Conservation (phyloP, 305 asterid species). For the Fraxinus dipetala region DNA sequence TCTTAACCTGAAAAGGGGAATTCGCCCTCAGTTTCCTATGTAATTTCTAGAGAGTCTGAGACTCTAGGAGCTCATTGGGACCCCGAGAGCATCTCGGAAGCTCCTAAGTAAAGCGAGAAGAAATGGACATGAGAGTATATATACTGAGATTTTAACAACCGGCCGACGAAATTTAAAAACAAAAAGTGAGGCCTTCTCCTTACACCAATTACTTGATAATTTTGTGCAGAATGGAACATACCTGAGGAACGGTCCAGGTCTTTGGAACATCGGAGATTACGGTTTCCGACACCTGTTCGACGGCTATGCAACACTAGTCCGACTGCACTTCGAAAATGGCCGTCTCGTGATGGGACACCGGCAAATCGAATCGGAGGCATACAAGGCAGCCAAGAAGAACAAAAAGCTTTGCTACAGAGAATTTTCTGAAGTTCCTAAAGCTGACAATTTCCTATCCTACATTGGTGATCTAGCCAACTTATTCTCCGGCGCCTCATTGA, state of each 20-base stretch:
- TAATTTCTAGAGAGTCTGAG: neutral
- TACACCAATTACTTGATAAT: neutral
- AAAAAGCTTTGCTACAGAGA: slow-evolving; percentile 75
- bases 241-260: slow-evolving; percentile 91
- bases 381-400: slow-evolving; percentile 63
- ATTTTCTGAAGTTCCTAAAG: slow-evolving; percentile 79
- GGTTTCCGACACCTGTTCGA: slow-evolving; percentile 89
- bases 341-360: slow-evolving; percentile 73
- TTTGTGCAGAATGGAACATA: slow-evolving; percentile 78
- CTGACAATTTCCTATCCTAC: slow-evolving; percentile 62
- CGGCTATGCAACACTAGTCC: slow-evolving; percentile 92
- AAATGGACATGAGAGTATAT: neutral
- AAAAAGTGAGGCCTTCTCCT: neutral
- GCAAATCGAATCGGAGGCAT: slow-evolving; percentile 83
- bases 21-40: neutral
- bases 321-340: slow-evolving; percentile 65
- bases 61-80: neutral
- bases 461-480: slow-evolving; percentile 78
- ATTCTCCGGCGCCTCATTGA: slow-evolving; percentile 81
- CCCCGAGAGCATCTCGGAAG: neutral
- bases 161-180: neutral
- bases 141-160: neutral
- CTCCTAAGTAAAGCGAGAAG: neutral
- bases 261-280: slow-evolving; percentile 87
- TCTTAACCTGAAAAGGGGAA: neutral